phyloP scores from a whole-genome alignment of 257 asterid genomes.

The Solanum etuberosum region DNA sequence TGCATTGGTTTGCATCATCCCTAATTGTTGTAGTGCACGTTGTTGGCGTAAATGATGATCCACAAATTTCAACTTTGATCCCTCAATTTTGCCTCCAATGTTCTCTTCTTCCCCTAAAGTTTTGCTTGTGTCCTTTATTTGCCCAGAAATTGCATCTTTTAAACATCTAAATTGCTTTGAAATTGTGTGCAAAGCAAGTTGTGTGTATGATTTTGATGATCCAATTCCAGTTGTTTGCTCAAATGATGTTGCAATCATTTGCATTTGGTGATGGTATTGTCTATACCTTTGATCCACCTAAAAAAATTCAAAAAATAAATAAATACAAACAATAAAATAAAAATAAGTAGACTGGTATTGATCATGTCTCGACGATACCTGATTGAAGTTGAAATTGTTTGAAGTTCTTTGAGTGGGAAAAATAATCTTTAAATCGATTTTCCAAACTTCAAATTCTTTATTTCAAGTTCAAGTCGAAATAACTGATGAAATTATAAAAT shows the following conservation, averaged over 20 bases:
- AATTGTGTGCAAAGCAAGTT: constrained; percentile 45
- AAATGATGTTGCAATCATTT: constrained; percentile 37
- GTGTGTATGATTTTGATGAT: constrained; percentile 51
- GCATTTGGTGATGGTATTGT: constrained; percentile 58
- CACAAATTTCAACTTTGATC: constrained; percentile 35
- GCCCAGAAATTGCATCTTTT: constrained; percentile 42
- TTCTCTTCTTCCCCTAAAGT: constrained; percentile 40
- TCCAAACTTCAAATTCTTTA: background rate
- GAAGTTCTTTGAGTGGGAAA: no score
- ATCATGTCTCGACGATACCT: background rate
- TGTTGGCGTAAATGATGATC: constrained; percentile 45
- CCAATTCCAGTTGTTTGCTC: constrained; percentile 65
- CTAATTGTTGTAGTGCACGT: constrained; percentile 43
- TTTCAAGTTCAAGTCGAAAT: background rate
- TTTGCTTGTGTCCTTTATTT: constrained; percentile 31
- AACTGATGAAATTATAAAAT: background rate
- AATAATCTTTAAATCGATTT: no score
- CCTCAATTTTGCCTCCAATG: constrained; percentile 18
- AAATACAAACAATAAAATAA: no score
- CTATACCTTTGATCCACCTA: constrained; percentile 70
- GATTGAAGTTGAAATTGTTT: background rate
- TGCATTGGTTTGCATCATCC: constrained; percentile 40
- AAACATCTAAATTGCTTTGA: constrained; percentile 59
- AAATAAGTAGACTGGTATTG: background rate
- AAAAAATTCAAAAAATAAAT: background rate